Conservation (phyloP, 106 monocot genomes). For the Vanilla planifolia region DNA sequence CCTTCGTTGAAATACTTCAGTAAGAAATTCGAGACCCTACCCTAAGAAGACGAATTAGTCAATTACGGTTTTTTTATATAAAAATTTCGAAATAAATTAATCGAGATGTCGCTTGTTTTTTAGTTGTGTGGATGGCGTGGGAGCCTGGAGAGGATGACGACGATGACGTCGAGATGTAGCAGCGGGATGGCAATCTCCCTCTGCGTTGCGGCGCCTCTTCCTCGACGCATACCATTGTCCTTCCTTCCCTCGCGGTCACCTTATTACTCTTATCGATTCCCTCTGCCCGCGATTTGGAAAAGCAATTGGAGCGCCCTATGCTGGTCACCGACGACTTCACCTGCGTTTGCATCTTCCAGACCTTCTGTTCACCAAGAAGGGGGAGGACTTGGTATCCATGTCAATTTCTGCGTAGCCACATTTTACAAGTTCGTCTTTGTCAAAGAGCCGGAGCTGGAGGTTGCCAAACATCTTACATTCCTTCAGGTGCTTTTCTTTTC, state of each 20-base stretch:
- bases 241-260: not conserved
- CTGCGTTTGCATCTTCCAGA: not conserved
- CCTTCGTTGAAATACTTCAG: too few relatives aligned
- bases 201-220: not conserved
- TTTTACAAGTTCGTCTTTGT: slow-evolving; percentile 80
- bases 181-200: not conserved
- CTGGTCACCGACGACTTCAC: not conserved
- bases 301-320: too few relatives aligned
- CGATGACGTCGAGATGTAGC: not conserved
- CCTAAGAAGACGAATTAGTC: too few relatives aligned
- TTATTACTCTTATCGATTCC: not conserved
- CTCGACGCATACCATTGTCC: not conserved
- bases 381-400: not conserved
- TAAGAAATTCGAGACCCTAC: too few relatives aligned
- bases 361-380: not conserved
- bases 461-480: slow-evolving; percentile 64
- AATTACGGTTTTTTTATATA: too few relatives aligned
- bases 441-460: slow-evolving; percentile 56
- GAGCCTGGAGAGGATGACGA: not conserved
- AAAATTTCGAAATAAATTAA: too few relatives aligned
- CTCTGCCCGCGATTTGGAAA: not conserved
- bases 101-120: too few relatives aligned
- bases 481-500: slow-evolving; percentile 45
- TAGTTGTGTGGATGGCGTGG: too few relatives aligned
- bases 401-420: slow-evolving; percentile 68